Percentiles rank a stretch among this genome's conserved stretches.
Conservation (phyloP, 2,329 filamentous ascomycete species). For the Zymoseptoria pseudotritici region DNA sequence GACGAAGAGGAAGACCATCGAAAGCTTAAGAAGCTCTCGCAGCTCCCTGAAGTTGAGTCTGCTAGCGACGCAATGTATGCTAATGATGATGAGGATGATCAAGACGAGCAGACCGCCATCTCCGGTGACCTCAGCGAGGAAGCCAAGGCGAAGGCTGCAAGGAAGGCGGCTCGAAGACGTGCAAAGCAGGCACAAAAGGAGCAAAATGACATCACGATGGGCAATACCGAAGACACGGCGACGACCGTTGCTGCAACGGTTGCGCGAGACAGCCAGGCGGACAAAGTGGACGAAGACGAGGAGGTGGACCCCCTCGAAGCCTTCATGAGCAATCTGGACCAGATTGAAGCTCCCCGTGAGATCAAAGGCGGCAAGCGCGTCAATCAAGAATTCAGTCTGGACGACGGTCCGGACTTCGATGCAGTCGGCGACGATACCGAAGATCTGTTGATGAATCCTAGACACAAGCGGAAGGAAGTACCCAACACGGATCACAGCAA, state of each 20-base stretch:
- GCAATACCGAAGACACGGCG: slow-evolving; percentile 31
- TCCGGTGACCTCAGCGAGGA: slow-evolving; percentile 80
- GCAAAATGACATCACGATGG: slow-evolving; percentile 42
- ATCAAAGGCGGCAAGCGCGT: slow-evolving; percentile 38
- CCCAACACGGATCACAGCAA: slow-evolving; percentile 80
- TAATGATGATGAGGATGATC: slow-evolving; percentile 45
- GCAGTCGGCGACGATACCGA: slow-evolving; percentile 58
- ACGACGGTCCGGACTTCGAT: slow-evolving; percentile 62
- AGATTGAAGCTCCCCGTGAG: slow-evolving; percentile 32
- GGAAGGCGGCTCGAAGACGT: slow-evolving; percentile 72
- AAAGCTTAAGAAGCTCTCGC: slow-evolving; percentile 84
- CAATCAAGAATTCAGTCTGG: slow-evolving; percentile 72
- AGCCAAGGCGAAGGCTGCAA: slow-evolving; percentile 75
- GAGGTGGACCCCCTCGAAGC: slow-evolving; percentile 85
- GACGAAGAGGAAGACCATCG: slow-evolving; percentile 82
- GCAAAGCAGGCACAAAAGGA: slow-evolving; percentile 40
- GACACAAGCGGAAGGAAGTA: slow-evolving; percentile 92
- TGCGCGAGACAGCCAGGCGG: slow-evolving; percentile 9
- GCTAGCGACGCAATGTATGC: slow-evolving; percentile 42
- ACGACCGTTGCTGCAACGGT: slow-evolving; percentile 16
- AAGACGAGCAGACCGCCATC: slow-evolving; percentile 40
- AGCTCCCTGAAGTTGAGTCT: slow-evolving; percentile 54
- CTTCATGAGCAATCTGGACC: slow-evolving; percentile 75
- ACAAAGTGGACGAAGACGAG: slow-evolving; percentile 52
- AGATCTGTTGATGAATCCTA: slow-evolving; percentile 55